phyloP scores from a whole-genome alignment of 495 filamentous ascomycete genomes.

The Rhypophila decipiens region DNA sequence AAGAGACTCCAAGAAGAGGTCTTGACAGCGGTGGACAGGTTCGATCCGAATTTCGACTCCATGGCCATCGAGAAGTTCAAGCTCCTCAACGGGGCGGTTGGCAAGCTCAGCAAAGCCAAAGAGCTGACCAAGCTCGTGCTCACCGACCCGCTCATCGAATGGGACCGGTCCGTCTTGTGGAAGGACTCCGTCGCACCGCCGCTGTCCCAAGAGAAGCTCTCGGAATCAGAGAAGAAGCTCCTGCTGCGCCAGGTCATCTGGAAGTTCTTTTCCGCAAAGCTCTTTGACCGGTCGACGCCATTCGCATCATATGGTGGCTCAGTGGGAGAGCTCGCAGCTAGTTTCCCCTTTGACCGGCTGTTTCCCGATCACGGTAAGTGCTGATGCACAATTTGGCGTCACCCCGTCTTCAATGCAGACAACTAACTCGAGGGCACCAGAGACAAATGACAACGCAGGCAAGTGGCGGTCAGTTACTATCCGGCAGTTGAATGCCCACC shows the following conservation, averaged over 20 bases:
- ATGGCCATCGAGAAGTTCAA: neutral
- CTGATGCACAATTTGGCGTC: too few species aligned
- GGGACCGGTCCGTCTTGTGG: neutral
- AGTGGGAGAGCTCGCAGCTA: neutral
- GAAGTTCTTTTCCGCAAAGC: neutral
- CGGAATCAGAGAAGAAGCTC: neutral
- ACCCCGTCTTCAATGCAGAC: neutral
- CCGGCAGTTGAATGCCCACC: neutral
- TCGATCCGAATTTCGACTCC: conserved; percentile 2
- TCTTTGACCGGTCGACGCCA: neutral
- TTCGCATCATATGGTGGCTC: neutral
- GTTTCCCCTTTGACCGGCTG: neutral
- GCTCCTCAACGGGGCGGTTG: neutral
- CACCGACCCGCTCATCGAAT: neutral
- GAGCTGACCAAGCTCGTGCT: neutral
- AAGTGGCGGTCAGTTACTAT: conserved; percentile 1
- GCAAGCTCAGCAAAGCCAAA: conserved; percentile 1
- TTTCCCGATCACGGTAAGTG: conserved; percentile 3
- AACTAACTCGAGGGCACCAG: too few species aligned
- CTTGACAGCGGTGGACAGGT: neutral
- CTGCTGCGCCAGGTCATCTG: conserved; percentile 3
- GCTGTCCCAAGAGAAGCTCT: neutral
- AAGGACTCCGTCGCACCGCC: neutral
- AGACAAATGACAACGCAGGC: neutral
- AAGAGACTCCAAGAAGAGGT: conserved; percentile 2